phyloP scores from a whole-genome alignment of 148 eudicot genomes.

The Beta vulgaris region DNA sequence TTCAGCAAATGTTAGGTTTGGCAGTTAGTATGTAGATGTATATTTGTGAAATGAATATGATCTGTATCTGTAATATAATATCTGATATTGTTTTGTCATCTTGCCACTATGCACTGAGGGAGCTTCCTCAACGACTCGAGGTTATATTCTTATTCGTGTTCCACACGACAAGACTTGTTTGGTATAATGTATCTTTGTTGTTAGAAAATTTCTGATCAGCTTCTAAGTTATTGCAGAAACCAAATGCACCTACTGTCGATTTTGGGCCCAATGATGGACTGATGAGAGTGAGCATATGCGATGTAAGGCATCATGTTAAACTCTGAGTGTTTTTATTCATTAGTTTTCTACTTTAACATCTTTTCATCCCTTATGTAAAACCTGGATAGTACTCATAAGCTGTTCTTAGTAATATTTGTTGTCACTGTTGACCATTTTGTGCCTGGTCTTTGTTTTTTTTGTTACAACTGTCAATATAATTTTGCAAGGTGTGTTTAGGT shows the following conservation, averaged over 20 bases:
- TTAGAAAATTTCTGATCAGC: constrained; percentile 12
- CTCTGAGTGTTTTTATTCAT: background rate
- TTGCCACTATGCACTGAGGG: background rate
- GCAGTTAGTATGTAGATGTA: background rate
- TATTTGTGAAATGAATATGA: background rate
- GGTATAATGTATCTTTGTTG: too few relatives aligned
- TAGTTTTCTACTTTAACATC: constrained; percentile 3
- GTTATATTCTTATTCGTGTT: too few relatives aligned
- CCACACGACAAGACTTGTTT: too few relatives aligned
- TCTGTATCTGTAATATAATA: background rate
- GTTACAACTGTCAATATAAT: background rate
- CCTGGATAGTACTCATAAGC: background rate
- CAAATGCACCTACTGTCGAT: constrained; percentile 56
- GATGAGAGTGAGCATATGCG: constrained; percentile 58
- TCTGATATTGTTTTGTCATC: background rate
- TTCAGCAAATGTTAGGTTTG: background rate
- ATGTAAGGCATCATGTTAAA: constrained; percentile 48
- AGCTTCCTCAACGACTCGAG: too few relatives aligned
- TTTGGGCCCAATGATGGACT: constrained; percentile 63
- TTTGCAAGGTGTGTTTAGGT: constrained; percentile 57
- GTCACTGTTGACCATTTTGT: background rate
- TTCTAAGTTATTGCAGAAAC: constrained; percentile 41
- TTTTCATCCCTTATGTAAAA: background rate
- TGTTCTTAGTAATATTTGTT: background rate
- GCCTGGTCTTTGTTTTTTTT: background rate